Evolutionary conservation across 176 grass and related monocot species (phyloP), one percentile per base, ranked within the genome.

Genomic region (Thinopyrum elongatum): DNA sequence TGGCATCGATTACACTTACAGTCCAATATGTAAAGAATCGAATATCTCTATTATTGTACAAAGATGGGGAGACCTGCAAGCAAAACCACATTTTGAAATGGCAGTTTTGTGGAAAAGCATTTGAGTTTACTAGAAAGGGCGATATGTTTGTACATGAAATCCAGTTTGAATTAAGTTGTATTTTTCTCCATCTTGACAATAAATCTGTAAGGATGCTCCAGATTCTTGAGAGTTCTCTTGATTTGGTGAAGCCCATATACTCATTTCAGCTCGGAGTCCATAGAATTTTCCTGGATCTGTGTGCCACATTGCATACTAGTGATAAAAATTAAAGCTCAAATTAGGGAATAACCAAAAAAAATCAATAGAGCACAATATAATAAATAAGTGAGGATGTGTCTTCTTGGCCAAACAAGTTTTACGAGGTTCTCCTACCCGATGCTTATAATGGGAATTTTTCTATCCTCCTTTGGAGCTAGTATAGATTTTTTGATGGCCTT

Each of bases 11-110:
- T 53, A 25, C 26, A 64, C 84, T 90, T 82, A 90, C 84, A 4
- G 61, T 84, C 84, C 61, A 90, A 35, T 78, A 81, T 57, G 61
- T 78, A 68, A 86, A 90, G 88, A 90, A 90, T 33, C 27, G 84
- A 13, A 83, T 41, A 53, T 90, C 83, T 19, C 19, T 34, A 33
- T 86, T 77, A 22, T 70, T 29, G 29, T 90, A 86, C 31, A 82
- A 34, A 42, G 55, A 8, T 8, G 78, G 78, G 27, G 19, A 15
- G 23, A 90, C 78, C 78, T 86, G 73, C 31, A 36, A 61, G 44
- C 3, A 19, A 53, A 53, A 53, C 13, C 44, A 31, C 14, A 51
- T 57, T 57, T 21, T 57, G 19, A 22, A 1, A 22, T 57, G 7
- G 2, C 0, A 57, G 6, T 57, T 21, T 57, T 1, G 0, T 57